A percentile compares a stretch with the other conserved stretches of the same genome.
Evolutionary conservation across 2,329 filamentous ascomycete species (phyloP).

Genomic region (Hortaea werneckii): DNA sequence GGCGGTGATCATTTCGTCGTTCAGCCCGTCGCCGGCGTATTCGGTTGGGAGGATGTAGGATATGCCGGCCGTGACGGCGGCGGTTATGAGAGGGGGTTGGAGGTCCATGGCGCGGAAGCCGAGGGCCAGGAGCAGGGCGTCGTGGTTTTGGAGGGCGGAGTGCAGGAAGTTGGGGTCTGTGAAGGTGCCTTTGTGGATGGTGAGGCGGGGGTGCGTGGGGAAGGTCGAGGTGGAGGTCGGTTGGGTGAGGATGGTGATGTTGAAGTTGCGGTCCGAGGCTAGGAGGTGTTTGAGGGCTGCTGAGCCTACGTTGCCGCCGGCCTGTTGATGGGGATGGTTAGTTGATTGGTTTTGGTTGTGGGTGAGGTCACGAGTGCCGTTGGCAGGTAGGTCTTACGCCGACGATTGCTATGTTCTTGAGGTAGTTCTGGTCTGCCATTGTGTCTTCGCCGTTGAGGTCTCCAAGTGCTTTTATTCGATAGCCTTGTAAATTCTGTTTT

Average conservation of each 20-base stretch:
- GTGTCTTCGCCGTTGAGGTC: neutral
- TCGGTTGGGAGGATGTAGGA: conserved; percentile 28
- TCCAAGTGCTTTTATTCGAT: no score
- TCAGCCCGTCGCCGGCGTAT: conserved; percentile 17
- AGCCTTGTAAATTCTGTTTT: no score
- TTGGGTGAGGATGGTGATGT: conserved; percentile 32
- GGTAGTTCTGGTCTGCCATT: conserved; percentile 8
- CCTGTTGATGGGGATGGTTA: conserved; percentile 5
- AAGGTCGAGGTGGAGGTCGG: conserved; percentile 30
- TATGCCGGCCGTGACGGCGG: conserved; percentile 26
- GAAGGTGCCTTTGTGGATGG: conserved; percentile 18
- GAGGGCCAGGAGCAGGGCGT: conserved; percentile 24
- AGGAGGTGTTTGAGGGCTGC: conserved; percentile 24
- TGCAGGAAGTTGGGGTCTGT: conserved; percentile 11
- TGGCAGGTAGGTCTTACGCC: conserved; percentile 11
- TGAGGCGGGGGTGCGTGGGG: conserved; percentile 18
- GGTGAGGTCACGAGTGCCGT: neutral
- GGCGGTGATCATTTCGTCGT: conserved; percentile 10
- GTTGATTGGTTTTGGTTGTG: neutral
- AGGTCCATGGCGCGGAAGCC: conserved; percentile 15
- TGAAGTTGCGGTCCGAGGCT: conserved; percentile 15
- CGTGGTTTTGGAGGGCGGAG: conserved; percentile 18
- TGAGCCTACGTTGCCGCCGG: conserved; percentile 26
- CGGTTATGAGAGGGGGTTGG: conserved; percentile 22
- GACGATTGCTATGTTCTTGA: conserved; percentile 32